Evolutionary conservation across 2,329 filamentous ascomycete species (phyloP), one percentile per base, ranked within the genome.

Genomic region (Zalaria sp.): DNA sequence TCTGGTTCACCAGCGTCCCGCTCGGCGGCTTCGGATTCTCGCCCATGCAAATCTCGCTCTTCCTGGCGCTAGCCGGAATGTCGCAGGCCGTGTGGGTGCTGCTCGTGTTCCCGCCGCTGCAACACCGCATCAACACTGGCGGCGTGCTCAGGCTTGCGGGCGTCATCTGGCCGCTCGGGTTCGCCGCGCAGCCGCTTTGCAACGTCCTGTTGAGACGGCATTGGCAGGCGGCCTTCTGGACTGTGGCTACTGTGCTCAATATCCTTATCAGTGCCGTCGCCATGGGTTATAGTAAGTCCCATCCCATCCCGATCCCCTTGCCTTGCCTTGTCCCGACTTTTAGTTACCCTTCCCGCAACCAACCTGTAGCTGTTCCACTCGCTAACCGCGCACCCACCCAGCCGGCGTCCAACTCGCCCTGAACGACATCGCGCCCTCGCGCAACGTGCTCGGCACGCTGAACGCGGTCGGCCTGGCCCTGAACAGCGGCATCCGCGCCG

Each of bases 51-150:
- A 89, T 87, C 47, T 79, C 80, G 1, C 50, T 77, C 2, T 73
- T 80, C 60, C 72, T 89, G 62, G 75, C 69, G 1, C 43, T 79
- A 1, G 72, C 69, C 25, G 84, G 84, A 8, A 61, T 73, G 10
- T 68, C 74, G 3, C 84, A 89, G 57, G 75, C 81, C 1, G 43
- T 73, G 5, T 89, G 83, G 82, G 71, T 86, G 2, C 66, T 89
- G 0, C 47, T 84, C 9, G 64, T 71, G 28, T 88, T 89, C 53
- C 82, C 83, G 1, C 63, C 67, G 0, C 57, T 89, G 1, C 83
- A 89, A 53, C 64, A 60, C 31, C 72, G 73, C 18, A 57, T 78
- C 25, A 81, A 83, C 6, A 87, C 81, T 5, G 77, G 76, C 25
- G 72, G 69, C 3, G 64, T 88, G 0, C 62, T 89, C 46, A 68